These are phyloP conservation scores for Wickerhamomyces queroliae DNA, from an alignment of 805 yeast genomes.

Conservation along the genomic window DNA sequence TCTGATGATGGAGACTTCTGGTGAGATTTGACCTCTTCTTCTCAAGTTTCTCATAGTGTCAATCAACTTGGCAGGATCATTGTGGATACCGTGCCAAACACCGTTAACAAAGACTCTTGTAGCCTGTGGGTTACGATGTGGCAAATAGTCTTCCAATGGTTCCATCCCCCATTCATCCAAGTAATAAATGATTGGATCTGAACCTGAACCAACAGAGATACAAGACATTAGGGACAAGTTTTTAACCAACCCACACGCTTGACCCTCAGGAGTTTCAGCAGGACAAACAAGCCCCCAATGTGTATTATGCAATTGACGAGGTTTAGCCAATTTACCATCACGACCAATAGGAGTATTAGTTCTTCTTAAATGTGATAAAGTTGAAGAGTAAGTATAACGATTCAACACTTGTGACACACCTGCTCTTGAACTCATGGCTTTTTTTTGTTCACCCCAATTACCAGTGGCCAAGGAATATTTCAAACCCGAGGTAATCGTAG, in stretches of 20 bases:
- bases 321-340: slow-evolving; percentile 98
- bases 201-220: slow-evolving; percentile 96
- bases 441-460: slow-evolving; percentile 99
- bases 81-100: slow-evolving; percentile 98
- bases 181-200: slow-evolving; percentile 88
- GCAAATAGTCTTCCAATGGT: slow-evolving; percentile 92
- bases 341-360: slow-evolving; percentile 99
- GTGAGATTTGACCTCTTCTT: slow-evolving; percentile 91
- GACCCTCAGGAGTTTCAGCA: slow-evolving; percentile 99
- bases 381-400: slow-evolving; percentile 97
- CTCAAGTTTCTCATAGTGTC: slow-evolving; percentile 87
- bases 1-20: slow-evolving; percentile 95
- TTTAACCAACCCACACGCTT: slow-evolving; percentile 98
- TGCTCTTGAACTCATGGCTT: slow-evolving; percentile 97
- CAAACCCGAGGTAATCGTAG: slow-evolving; percentile 95
- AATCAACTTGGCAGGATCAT: slow-evolving; percentile 90
- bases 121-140: slow-evolving; percentile 84
- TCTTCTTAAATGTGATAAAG: slow-evolving; percentile 96
- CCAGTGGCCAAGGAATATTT: slow-evolving; percentile 98
- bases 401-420: slow-evolving; percentile 99
- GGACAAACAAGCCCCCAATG: slow-evolving; percentile 99
- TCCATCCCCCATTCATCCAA: slow-evolving; percentile 99
- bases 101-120: slow-evolving; percentile 96
- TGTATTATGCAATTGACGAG: slow-evolving; percentile 97
- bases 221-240: slow-evolving; percentile 95